Evolutionary conservation across 2,329 filamentous ascomycete genomes (phyloP).

Genomic region (Dactylonectria estremocensis): DNA sequence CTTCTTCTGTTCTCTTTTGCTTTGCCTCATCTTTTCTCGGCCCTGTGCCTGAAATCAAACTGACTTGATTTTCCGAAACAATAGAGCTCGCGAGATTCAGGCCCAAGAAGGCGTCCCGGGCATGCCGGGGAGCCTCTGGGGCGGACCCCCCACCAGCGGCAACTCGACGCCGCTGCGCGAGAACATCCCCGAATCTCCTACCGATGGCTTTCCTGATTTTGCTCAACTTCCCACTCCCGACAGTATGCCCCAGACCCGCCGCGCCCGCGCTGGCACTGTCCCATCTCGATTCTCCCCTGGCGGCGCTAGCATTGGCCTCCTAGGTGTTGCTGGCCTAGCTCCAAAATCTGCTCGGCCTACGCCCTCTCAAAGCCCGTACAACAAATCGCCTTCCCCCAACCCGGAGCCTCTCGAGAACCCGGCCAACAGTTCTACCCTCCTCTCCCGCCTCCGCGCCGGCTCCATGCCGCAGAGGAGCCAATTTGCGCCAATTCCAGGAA

Average conservation of each 20-base stretch:
- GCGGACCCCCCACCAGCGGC: slow-evolving; percentile 95
- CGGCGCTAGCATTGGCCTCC: slow-evolving; percentile 72
- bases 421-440: slow-evolving; percentile 77
- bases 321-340: slow-evolving; percentile 70
- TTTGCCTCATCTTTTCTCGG: neutral
- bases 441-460: slow-evolving; percentile 90
- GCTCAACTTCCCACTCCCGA: slow-evolving; percentile 79
- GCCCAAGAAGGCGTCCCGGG: slow-evolving; percentile 90
- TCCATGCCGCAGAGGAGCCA: slow-evolving; percentile 93
- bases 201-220: slow-evolving; percentile 95
- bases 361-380: slow-evolving; percentile 88
- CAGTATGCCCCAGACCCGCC: slow-evolving; percentile 77
- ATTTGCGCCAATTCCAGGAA: slow-evolving; percentile 70
- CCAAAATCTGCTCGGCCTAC: slow-evolving; percentile 88
- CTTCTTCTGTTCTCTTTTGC: slow-evolving; percentile 33
- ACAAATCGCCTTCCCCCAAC: slow-evolving; percentile 74
- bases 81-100: slow-evolving; percentile 95
- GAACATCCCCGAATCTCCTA: slow-evolving; percentile 97
- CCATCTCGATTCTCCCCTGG: slow-evolving; percentile 93
- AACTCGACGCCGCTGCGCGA: slow-evolving; percentile 97
- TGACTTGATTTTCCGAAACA: slow-evolving; percentile 33
- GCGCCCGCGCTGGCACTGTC: slow-evolving; percentile 94
- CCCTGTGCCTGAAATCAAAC: neutral
- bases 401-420: slow-evolving; percentile 64
- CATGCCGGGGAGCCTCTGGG: slow-evolving; percentile 83